Conservation (phyloP, 2,329 filamentous ascomycete species). For the Tolypocladium pustulatum region DNA sequence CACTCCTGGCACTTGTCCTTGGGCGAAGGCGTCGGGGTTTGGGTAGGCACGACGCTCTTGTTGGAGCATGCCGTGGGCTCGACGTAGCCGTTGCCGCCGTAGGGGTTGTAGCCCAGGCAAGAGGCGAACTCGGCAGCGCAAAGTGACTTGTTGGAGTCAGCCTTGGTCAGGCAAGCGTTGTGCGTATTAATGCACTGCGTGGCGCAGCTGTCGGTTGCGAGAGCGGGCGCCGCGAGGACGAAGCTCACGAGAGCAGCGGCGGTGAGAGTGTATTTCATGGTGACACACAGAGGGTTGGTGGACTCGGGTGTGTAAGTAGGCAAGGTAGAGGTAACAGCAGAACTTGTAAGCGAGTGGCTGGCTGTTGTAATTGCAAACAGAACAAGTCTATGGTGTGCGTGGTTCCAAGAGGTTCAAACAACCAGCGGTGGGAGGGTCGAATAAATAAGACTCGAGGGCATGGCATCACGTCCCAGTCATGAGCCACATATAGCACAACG, state of each 20-base stretch:
- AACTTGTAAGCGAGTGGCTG: background rate
- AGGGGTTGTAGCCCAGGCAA: conserved; percentile 15
- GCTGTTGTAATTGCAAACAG: background rate
- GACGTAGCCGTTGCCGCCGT: conserved; percentile 5
- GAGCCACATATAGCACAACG: background rate
- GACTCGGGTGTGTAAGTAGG: background rate
- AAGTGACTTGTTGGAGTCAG: conserved; percentile 9
- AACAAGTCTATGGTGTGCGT: background rate
- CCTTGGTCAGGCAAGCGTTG: conserved; percentile 9
- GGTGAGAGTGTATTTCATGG: background rate
- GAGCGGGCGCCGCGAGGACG: background rate
- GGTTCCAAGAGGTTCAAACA: background rate
- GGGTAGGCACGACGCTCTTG: too few relatives aligned
- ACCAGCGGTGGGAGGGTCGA: background rate
- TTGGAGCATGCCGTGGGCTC: conserved; percentile 8
- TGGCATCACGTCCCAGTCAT: background rate
- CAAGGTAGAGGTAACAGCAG: background rate
- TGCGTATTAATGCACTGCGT: conserved; percentile 6
- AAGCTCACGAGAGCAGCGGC: background rate
- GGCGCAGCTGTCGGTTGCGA: conserved; percentile 5
- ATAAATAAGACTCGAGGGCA: background rate
- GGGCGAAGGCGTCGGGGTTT: background rate
- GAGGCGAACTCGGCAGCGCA: conserved; percentile 12
- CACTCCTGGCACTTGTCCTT: background rate
- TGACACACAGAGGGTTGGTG: background rate